Conservation (phyloP, 805 yeast genomes). For the Metschnikowia similis region DNA sequence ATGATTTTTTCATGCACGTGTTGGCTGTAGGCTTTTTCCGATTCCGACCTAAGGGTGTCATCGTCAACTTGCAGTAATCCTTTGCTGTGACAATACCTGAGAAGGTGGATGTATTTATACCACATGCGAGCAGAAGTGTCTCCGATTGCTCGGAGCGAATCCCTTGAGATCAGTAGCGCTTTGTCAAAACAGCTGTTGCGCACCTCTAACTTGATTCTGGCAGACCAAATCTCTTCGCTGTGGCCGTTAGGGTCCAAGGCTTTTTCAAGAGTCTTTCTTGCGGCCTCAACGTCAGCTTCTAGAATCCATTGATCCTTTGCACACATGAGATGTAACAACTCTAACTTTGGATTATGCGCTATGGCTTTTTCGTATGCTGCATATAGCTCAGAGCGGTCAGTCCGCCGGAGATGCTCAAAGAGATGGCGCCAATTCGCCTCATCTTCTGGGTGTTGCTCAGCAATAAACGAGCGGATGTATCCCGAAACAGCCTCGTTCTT, state of each 20-base stretch:
- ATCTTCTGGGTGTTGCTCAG: slow-evolving; percentile 45
- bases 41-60: slow-evolving; percentile 19
- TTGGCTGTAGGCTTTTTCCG: slow-evolving; percentile 43
- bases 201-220: slow-evolving; percentile 62
- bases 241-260: slow-evolving; percentile 44
- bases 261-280: slow-evolving; percentile 49
- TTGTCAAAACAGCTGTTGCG: slow-evolving; percentile 35
- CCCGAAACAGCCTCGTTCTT: slow-evolving; percentile 34
- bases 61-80: slow-evolving; percentile 7
- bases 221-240: slow-evolving; percentile 62
- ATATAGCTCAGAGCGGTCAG: slow-evolving; percentile 17
- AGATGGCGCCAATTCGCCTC: slow-evolving; percentile 47
- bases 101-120: slow-evolving; percentile 55
- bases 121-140: slow-evolving; percentile 46
- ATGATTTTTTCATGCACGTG: slow-evolving; percentile 51
- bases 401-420: slow-evolving; percentile 28
- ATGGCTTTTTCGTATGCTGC: slow-evolving; percentile 52
- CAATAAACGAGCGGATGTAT: slow-evolving; percentile 44
- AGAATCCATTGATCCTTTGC: slow-evolving; percentile 65
- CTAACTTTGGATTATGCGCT: slow-evolving; percentile 43
- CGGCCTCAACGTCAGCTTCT: slow-evolving; percentile 43
- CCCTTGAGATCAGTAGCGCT: slow-evolving; percentile 33
- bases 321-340: slow-evolving; percentile 58
- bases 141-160: slow-evolving; percentile 8
- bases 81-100: slow-evolving; percentile 35